Evolutionary conservation across 208 protist species (phyloP).

Genomic region (Vickermania spadyakhi): DNA sequence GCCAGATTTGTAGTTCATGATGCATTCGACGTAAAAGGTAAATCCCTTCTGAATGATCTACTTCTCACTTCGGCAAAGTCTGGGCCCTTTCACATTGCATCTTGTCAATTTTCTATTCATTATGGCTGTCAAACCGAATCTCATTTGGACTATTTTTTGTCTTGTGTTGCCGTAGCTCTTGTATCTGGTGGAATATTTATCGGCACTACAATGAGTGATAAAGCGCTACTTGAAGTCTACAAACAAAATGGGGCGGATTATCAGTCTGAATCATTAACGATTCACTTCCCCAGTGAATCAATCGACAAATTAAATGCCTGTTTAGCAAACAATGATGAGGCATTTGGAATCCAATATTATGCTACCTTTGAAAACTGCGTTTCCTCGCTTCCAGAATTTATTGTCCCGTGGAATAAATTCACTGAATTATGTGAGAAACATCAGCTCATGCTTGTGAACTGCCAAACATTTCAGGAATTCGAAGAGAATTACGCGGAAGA

Average conservation of each 20-base stretch:
- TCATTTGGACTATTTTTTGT: conserved; percentile 32
- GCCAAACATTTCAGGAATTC: conserved; percentile 36
- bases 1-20: conserved; percentile 60
- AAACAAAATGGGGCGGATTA: conserved; percentile 26
- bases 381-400: conserved; percentile 49
- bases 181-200: conserved; percentile 46
- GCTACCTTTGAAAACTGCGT: conserved; percentile 57
- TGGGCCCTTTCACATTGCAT: conserved; percentile 33
- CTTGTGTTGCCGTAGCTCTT: conserved; percentile 28
- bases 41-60: conserved; percentile 10
- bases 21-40: conserved; percentile 31
- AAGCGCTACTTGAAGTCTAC: conserved; percentile 23
- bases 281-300: conserved; percentile 31
- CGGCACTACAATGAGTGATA: conserved; percentile 62
- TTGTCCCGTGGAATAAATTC: conserved; percentile 62
- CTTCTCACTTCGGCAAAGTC: conserved; percentile 9
- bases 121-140: conserved; percentile 46
- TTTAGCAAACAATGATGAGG: not conserved
- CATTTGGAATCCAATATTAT: conserved; percentile 52
- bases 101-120: conserved; percentile 84
- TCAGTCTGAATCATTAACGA: conserved; percentile 33
- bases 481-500: conserved; percentile 19
- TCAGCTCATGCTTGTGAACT: conserved; percentile 25
- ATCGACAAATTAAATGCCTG: conserved; percentile 5
- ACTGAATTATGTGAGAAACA: conserved; percentile 25